Base-by-base conservation (phyloP, 129 eudicot genomes). In the Arctium minus region DNA sequence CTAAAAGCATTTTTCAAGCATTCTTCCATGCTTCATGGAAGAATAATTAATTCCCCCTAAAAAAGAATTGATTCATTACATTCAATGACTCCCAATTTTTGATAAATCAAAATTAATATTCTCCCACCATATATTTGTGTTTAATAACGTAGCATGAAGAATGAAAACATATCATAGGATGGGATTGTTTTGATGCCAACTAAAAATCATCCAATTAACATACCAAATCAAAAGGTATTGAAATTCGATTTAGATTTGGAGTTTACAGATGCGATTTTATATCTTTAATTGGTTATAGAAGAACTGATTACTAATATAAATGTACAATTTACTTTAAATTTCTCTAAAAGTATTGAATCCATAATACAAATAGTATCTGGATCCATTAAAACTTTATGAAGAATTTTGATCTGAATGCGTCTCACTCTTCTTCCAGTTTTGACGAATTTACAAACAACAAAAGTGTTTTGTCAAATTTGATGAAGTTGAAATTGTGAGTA, bases 21-120 rank as follows among this genome's bases (percentile, higher is more conserved):
- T 60, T 60, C 46, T 82, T 85, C 91, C 91, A 50, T 65, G 53
- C 39, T 79, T 83, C 81, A 33, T 70, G 91, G 91, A 75, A 85
- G 87, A 82, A 88, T 85, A 79, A 77, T 70, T 72, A 56, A 56
- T 17, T 44, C 80, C 75, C 40, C 4, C 2, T 2, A 77, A 81
- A 38, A 29, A 33, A 22, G 36, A 27, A 62, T 53, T n/a, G 18
- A 79, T 33, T 76, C 72, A 33, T 67, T 39, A 44, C 75, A 31
- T n/a, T 82, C 69, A 64, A 22, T 68, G 81, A 76, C 75, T 75
- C 31, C 76, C 36, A 67, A 68, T 40, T 67, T 76, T 68, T 8
- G 22, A 60, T 44, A 27, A 82, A 44, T 75, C 68, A 82, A 33
- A 30, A 65, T 17, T n/a, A 11, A 42, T 64, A 30, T 30, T 32